Evolutionary conservation across 2,329 filamentous ascomycete genomes (phyloP).

Genomic region (Aspergillus japonicus): DNA sequence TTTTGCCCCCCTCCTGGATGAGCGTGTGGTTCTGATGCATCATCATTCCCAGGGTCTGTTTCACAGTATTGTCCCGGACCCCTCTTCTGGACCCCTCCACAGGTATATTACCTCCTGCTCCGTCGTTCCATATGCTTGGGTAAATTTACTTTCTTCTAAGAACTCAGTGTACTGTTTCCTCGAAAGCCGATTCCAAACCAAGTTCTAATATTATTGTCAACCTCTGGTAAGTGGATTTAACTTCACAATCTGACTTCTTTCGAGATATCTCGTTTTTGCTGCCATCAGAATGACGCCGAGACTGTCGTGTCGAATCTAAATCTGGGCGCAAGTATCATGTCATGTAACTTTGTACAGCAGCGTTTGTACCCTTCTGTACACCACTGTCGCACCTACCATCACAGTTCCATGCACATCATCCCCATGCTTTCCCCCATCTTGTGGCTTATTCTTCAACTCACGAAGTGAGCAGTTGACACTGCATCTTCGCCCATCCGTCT

Average conservation of each 20-base stretch:
- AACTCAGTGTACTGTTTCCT: not conserved
- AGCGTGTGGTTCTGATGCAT: conserved; percentile 8
- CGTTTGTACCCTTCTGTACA: not conserved
- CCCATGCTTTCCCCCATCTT: not conserved
- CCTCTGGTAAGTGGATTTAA: not conserved
- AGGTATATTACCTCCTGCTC: not conserved
- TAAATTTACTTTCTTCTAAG: not conserved
- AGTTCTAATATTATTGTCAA: not conserved
- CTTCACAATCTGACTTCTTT: not conserved
- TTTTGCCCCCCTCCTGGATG: conserved; percentile 6
- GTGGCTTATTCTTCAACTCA: not conserved
- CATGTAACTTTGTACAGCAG: not conserved
- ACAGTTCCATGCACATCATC: not conserved
- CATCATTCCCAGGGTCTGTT: conserved; percentile 12
- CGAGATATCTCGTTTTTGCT: not conserved
- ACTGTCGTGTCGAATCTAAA: not conserved
- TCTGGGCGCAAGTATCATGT: not conserved
- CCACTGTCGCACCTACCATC: not conserved
- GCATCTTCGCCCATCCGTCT: not conserved
- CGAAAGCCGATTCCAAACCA: not conserved
- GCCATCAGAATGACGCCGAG: not conserved
- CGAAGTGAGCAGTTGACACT: conserved; percentile 3
- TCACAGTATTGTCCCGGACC: conserved; percentile 10
- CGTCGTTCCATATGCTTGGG: not conserved
- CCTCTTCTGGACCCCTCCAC: conserved; percentile 8